These are phyloP conservation scores for Blastomyces emzantsi DNA, from an alignment of 2,329 filamentous ascomycete genomes.

Conservation along the genomic window DNA sequence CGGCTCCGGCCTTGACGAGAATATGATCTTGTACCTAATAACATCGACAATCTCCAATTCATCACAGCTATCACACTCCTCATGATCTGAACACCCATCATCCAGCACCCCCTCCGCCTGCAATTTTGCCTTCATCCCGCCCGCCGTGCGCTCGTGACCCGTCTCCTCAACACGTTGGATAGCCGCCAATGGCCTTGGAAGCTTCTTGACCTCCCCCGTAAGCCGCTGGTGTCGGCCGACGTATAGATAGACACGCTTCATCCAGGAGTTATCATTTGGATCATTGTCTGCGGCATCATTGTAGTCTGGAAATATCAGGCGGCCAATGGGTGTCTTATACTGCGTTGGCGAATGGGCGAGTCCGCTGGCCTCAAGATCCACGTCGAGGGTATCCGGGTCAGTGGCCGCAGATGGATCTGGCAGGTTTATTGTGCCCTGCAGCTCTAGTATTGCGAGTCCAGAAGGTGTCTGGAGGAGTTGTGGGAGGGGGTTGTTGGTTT, in stretches of 20 bases:
- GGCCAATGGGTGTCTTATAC: slow-evolving; percentile 53
- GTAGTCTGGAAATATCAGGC: slow-evolving; percentile 70
- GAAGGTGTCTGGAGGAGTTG: slow-evolving; percentile 78
- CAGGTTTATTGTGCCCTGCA: slow-evolving; percentile 84
- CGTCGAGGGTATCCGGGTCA: slow-evolving; percentile 23
- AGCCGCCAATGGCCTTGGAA: slow-evolving; percentile 70
- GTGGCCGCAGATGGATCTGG: slow-evolving; percentile 37
- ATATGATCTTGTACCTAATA: slow-evolving; percentile 77
- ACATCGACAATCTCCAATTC: slow-evolving; percentile 80
- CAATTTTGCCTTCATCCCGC: slow-evolving; percentile 15
- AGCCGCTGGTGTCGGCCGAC: slow-evolving; percentile 82
- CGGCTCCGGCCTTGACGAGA: slow-evolving; percentile 76
- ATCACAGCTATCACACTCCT: slow-evolving; percentile 10
- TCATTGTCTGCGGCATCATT: slow-evolving; percentile 38
- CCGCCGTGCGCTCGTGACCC: slow-evolving; percentile 1
- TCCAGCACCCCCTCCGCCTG: slow-evolving; percentile 22
- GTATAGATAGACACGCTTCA: slow-evolving; percentile 82
- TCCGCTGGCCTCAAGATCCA: slow-evolving; percentile 12
- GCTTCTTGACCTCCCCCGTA: slow-evolving; percentile 81
- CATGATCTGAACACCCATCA: slow-evolving; percentile 16
- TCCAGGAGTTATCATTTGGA: slow-evolving; percentile 57
- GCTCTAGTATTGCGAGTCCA: slow-evolving; percentile 79
- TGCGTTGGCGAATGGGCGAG: slow-evolving; percentile 12
- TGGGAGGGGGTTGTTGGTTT: slow-evolving; percentile 55
- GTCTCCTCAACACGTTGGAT: slow-evolving; percentile 48